Conservation (phyloP, 164 flowering plant genomes). For the Macadamia tetraphylla region DNA sequence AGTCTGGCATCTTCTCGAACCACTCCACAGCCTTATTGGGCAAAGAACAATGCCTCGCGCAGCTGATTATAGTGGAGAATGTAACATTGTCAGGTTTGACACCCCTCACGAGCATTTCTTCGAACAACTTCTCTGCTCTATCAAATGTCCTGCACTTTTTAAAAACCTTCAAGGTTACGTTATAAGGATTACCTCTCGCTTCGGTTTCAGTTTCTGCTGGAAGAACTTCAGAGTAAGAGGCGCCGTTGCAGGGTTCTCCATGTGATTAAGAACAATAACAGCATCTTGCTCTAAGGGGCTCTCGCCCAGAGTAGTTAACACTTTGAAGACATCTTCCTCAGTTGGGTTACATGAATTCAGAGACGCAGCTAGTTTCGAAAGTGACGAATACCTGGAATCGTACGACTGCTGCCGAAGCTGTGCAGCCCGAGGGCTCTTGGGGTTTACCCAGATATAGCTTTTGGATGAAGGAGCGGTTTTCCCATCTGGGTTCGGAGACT, state of each 20-base stretch:
- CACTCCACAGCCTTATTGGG: slow-evolving; percentile 75
- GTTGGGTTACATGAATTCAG: slow-evolving; percentile 45
- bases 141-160: slow-evolving; percentile 53
- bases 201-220: slow-evolving; percentile 24
- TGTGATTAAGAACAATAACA: slow-evolving; percentile 61
- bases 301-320: slow-evolving; percentile 39
- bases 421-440: slow-evolving; percentile 67
- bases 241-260: slow-evolving; percentile 54
- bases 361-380: slow-evolving; percentile 42
- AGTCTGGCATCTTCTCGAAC: slow-evolving; percentile 78
- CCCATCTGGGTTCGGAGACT: slow-evolving; percentile 24
- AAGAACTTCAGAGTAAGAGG: slow-evolving; percentile 45
- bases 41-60: slow-evolving; percentile 59
- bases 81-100: slow-evolving; percentile 76
- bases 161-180: slow-evolving; percentile 71
- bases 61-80: slow-evolving; percentile 75
- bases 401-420: slow-evolving; percentile 41
- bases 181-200: slow-evolving; percentile 55
- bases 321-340: slow-evolving; percentile 35
- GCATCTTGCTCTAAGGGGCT: slow-evolving; percentile 58
- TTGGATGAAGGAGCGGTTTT: slow-evolving; percentile 28
- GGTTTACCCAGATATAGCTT: slow-evolving; percentile 74
- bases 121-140: slow-evolving; percentile 59
- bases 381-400: slow-evolving; percentile 58
- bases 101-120: slow-evolving; percentile 64